These are phyloP conservation scores for Neofusicoccum ribis DNA, from an alignment of 2,329 filamentous ascomycete genomes.

Conservation along the genomic window DNA sequence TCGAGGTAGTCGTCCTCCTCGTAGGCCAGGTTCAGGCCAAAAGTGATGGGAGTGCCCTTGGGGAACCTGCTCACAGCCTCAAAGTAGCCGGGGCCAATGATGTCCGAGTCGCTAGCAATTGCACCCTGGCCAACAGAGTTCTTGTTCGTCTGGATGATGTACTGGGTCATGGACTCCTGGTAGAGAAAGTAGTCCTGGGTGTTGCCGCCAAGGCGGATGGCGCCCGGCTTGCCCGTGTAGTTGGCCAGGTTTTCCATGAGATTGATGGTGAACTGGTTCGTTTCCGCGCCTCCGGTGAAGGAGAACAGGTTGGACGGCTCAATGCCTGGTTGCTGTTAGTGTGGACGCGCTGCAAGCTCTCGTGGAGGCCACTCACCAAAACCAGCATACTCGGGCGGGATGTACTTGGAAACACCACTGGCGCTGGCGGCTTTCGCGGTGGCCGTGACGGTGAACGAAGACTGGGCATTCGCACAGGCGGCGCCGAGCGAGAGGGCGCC, in stretches of 20 bases:
- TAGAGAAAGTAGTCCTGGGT: slow-evolving; percentile 54
- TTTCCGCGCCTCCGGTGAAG: slow-evolving; percentile 46
- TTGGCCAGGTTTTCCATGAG: slow-evolving; percentile 51
- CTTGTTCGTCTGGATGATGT: slow-evolving; percentile 41
- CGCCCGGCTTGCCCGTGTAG: slow-evolving; percentile 50
- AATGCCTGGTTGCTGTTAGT: slow-evolving; percentile 38
- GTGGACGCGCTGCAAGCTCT: slow-evolving; percentile 38
- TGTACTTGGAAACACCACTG: slow-evolving; percentile 20
- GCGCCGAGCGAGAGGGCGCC: slow-evolving; percentile 1
- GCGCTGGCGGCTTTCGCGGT: slow-evolving; percentile 30
- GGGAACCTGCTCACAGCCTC: slow-evolving; percentile 51
- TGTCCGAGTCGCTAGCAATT: slow-evolving; percentile 45
- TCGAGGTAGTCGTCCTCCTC: slow-evolving; percentile 45
- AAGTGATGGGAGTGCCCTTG: slow-evolving; percentile 51
- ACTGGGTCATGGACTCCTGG: slow-evolving; percentile 37
- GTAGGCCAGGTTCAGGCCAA: slow-evolving; percentile 54
- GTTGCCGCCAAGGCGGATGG: slow-evolving; percentile 54
- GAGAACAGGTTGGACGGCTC: slow-evolving; percentile 56
- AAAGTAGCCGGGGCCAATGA: slow-evolving; percentile 52
- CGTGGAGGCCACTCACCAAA: slow-evolving; percentile 42
- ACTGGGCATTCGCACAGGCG: slow-evolving; percentile 26
- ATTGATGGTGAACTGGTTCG: slow-evolving; percentile 50
- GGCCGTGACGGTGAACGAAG: slow-evolving; percentile 34
- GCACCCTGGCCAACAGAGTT: slow-evolving; percentile 42
- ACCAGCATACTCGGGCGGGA: slow-evolving; percentile 11